Evolutionary conservation across 805 yeast genomes (phyloP), one percentile per base, ranked within the genome.

Genomic region (Candida pini): DNA sequence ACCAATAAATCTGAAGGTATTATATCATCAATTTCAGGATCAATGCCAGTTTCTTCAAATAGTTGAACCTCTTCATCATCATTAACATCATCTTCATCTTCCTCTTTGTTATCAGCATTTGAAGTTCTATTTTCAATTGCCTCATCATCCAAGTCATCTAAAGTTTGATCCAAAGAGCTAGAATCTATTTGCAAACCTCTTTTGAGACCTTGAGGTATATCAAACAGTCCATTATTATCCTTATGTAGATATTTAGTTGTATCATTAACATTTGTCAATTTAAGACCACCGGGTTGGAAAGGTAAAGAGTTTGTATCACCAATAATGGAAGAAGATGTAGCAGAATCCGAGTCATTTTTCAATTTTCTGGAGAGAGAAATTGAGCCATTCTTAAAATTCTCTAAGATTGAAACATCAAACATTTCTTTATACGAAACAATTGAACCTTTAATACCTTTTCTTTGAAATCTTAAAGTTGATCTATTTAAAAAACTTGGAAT

Each of bases 261-360:
- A 33, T 66, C 71, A 7, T 39, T 28, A 5, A 33, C 36, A 8
- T 34, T 25, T 10, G 34, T 18, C 6, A 35, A 27, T 15, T 23
- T 34, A 26, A 68, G 54, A 2, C 97, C 97, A 45, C 98, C 97
- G 0, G 98, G 98, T 38, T 81, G 79, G 53, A 92, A 92, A 0
- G 98, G 98, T 49, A 90, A 60, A 48, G 73, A 83, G 14, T 77
- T 71, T 0, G 94, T 69, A 4, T 76, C 67, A 0, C 97, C 97
- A n/a, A n/a, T n/a, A n/a, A n/a, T n/a, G n/a, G n/a, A n/a, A n/a
- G n/a, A n/a, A n/a, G n/a, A n/a, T 30, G 69, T 64, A 3, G 86
- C 61, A 2, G 78, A 64, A 26, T 76, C 81, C n/a, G 64, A 64
- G 43, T 74, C 75, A 6, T 81, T 68, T 12, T 78, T 76, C 42